Base-by-base conservation (phyloP, 768 basidiomycete genomes). In the Obba rivulosa region DNA sequence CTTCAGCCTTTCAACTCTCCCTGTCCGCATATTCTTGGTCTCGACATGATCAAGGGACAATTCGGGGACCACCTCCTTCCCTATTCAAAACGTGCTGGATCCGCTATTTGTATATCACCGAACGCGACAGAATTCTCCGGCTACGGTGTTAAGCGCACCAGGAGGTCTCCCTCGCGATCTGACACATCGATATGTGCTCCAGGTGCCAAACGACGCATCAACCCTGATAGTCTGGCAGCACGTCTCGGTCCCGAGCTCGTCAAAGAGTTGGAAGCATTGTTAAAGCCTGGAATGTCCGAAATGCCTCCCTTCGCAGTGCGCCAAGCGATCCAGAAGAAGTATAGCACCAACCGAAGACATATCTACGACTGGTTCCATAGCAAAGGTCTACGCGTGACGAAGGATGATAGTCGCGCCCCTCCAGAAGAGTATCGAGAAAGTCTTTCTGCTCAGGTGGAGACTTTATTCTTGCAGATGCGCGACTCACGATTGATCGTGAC, bases 321-420 rank as follows among this genome's bases (percentile, higher is more conserved):
- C 48, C 83, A 81, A 53, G 81, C 80, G 51, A 77, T 87, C 28
- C 85, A 87, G 64, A 76, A 80, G 59, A 77, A 81, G 40, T 85
- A 84, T 62, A 71, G 70, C 50, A 81, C 85, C 49, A 85, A 87
- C 61, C 72, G 85, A 54, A 69, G 85, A 55, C 85, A 85, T 56
- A 80, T 87, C 53, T 87, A 87, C 60, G 85, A 87, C 64, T 87
- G 87, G 63, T 87, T 85, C 65, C 85, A 87, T 64, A 75, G 72
- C 57, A 69, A 72, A 57, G 77, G 72, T 47, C 49, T 64, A 25
- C 59, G 64, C n/a, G 57, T 64, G 45, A 58, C 46, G 48, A 61
- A 57, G 41, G 57, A 62, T 34, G 62, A 61, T 39, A 52, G 50
- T 23, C 59, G 58, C 34, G 52, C 50, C 14, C 49, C 53, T 13